phyloP scores from a whole-genome alignment of 108 stramenopile species.

The Seminavis robusta region DNA sequence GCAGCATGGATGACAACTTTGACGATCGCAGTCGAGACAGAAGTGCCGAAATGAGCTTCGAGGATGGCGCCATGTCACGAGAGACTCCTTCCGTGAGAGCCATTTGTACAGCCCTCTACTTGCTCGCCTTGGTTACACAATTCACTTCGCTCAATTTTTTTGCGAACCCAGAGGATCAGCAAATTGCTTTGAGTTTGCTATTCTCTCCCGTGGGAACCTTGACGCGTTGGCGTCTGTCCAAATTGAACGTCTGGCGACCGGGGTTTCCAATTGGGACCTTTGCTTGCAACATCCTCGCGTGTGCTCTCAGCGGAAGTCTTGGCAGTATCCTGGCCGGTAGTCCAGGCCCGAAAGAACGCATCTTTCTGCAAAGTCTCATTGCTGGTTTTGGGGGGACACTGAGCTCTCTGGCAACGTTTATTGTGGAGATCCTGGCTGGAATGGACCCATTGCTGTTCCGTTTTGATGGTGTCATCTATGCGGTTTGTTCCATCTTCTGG shows the following conservation, averaged over 20 bases:
- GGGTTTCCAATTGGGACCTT: constrained; percentile 83
- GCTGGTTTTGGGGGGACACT: constrained; percentile 78
- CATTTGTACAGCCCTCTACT: constrained; percentile 63
- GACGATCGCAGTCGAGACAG: too few species aligned
- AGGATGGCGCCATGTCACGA: not conserved
- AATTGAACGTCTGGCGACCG: constrained; percentile 61
- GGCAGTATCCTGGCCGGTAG: constrained; percentile 72
- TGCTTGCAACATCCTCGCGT: constrained; percentile 69
- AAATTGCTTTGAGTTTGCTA: constrained; percentile 61
- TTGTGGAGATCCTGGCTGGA: constrained; percentile 66
- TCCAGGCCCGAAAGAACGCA: constrained; percentile 60
- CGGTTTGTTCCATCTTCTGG: constrained; percentile 54
- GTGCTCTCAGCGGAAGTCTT: constrained; percentile 66
- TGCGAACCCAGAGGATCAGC: constrained; percentile 46
- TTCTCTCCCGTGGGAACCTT: constrained; percentile 79
- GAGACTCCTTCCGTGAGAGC: constrained; percentile 65
- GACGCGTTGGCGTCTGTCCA: constrained; percentile 64
- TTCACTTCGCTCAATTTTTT: constrained; percentile 57
- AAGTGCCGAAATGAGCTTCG: not conserved
- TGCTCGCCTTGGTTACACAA: constrained; percentile 49
- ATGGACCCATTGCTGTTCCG: constrained; percentile 79
- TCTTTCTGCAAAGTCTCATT: constrained; percentile 68
- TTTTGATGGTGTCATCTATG: constrained; percentile 73
- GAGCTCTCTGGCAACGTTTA: constrained; percentile 67
- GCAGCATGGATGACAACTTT: not conserved